Base-by-base conservation (phyloP, 2,329 filamentous ascomycete species). In the Arthrobotrys sphaeroides region DNA sequence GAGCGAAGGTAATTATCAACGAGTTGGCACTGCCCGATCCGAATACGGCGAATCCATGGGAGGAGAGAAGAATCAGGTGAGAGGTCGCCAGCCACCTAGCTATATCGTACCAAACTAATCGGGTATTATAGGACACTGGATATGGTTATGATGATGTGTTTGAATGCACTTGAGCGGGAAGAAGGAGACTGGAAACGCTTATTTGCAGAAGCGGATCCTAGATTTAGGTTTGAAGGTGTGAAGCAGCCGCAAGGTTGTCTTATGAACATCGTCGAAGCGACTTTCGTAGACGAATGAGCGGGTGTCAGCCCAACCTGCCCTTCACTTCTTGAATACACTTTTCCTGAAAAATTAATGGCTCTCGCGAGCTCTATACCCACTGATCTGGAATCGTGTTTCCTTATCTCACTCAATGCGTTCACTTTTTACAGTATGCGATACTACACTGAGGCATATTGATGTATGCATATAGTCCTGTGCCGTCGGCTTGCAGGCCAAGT, bases 1-100 rank as follows among this genome's bases (percentile, higher is more conserved):
- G 88, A 16, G 84, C 86, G 9, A 82, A 84, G 53, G 79, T 89
- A 43, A 77, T 85, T 13, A 81, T 84, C 42, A 81, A 82, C 16
- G 83, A 84, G 22, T 82, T 82, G 42, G 79, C 83, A 0, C 36
- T 80, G 13, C 77, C 78, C 0, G 72, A 69, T 16, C 72, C 72
- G 6, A 74, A 77, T n/a, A 65, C 72, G 3, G 61, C 59, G 13
- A 75, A 75, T 18, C 72, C 72, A 3, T 75, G 72, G 72, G 72
- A 62, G 7, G 72, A 74, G 79, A 80, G 7, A 80, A 80, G 51
- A 78, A 80, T 73, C 79, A 78, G 33, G 79, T 79, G 38, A 76
- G 66, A 38, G 16, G 22, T 12, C 13, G 13, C 5, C n/a, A 26
- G 6, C 1, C 1, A 24, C 20, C 6, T 22, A 45, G 38, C 33